Evolutionary conservation across 257 asterid genomes (phyloP).

Genomic region (Ehretia macrophylla): DNA sequence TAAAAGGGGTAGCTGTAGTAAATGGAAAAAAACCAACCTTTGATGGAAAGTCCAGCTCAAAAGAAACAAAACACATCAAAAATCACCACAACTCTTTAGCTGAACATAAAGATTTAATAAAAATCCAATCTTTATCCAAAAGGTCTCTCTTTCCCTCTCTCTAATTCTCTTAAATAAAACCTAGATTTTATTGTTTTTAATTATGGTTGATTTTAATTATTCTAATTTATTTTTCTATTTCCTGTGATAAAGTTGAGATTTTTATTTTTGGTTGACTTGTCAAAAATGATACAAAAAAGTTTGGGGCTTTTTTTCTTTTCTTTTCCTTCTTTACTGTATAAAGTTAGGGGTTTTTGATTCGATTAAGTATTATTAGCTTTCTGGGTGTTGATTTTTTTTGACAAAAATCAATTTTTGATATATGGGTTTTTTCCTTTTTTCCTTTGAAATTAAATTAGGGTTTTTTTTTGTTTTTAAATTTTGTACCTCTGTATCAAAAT

Average conservation of each 20-base stretch:
- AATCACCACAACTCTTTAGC: background rate
- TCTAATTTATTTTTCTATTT: background rate
- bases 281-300: background rate
- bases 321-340: background rate
- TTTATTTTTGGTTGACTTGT: background rate
- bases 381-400: background rate
- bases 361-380: background rate
- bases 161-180: background rate
- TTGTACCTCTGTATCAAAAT: background rate
- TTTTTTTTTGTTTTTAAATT: background rate
- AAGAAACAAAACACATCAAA: no score
- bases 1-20: background rate
- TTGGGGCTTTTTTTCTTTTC: background rate
- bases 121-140: constrained; percentile 7
- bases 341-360: background rate
- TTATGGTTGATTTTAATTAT: constrained; percentile 1
- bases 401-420: background rate
- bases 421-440: background rate
- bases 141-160: constrained; percentile 8
- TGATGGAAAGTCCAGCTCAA: no score
- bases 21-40: no score
- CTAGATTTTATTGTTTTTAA: background rate
- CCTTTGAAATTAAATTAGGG: background rate
- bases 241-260: constrained; percentile 7
- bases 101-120: background rate